These are phyloP conservation scores for Leptographium procerum DNA, from an alignment of 2,329 filamentous ascomycete genomes.

Conservation along the genomic window DNA sequence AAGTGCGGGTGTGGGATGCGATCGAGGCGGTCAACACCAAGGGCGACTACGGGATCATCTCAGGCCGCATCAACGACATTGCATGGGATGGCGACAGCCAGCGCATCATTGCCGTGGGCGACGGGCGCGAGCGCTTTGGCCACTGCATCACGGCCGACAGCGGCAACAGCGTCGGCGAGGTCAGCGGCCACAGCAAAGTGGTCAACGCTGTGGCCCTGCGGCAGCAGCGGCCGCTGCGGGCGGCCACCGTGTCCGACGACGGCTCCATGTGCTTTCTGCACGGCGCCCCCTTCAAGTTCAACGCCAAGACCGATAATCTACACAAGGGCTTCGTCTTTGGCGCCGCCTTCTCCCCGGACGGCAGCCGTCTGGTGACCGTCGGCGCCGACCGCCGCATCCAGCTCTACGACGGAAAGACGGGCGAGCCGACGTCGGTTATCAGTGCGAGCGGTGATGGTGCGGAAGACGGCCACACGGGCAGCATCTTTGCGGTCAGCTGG, in stretches of 20 bases:
- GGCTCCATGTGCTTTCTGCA: constrained; percentile 84
- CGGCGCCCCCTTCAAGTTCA: constrained; percentile 92
- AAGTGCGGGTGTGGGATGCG: constrained; percentile 86
- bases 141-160: constrained; percentile 92
- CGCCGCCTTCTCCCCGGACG: constrained; percentile 82
- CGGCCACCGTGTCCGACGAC: constrained; percentile 85
- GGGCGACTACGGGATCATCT: constrained; percentile 89
- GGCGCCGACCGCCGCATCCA: constrained; percentile 89
- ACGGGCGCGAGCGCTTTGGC: constrained; percentile 86
- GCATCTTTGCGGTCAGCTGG: constrained; percentile 89
- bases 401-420: constrained; percentile 93
- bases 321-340: constrained; percentile 87
- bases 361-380: constrained; percentile 69
- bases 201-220: constrained; percentile 88
- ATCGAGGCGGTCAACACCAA: constrained; percentile 77
- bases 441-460: constrained; percentile 25
- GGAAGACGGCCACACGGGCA: constrained; percentile 68
- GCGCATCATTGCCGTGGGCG: constrained; percentile 89
- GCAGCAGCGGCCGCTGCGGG: constrained; percentile 79
- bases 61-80: constrained; percentile 88
- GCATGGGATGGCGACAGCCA: constrained; percentile 97
- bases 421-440: constrained; percentile 70
- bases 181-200: constrained; percentile 79
- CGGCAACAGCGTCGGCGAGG: constrained; percentile 91
- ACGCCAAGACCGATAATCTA: constrained; percentile 63